phyloP scores from a whole-genome alignment of 1,139 yeast genomes.

The Torulaspora pretoriensis region DNA sequence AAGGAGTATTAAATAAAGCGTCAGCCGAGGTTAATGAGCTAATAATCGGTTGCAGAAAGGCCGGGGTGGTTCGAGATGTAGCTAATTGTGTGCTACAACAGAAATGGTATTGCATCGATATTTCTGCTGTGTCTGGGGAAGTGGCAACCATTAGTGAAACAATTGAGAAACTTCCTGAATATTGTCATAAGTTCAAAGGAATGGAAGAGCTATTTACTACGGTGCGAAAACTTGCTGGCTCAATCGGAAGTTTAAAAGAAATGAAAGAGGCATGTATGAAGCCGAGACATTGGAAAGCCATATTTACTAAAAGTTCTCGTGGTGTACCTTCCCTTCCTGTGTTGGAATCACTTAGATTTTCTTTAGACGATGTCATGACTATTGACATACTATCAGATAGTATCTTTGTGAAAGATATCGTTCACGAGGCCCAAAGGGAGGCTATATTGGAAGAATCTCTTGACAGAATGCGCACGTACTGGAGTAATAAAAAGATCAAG shows the following conservation, averaged over 20 bases:
- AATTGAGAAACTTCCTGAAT: conserved; percentile 53
- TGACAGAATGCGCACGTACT: conserved; percentile 43
- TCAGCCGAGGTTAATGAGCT: conserved; percentile 55
- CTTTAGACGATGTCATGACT: conserved; percentile 61
- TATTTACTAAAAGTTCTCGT: conserved; percentile 38
- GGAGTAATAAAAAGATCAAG: conserved; percentile 50
- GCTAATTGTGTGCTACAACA: conserved; percentile 41
- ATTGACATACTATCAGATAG: conserved; percentile 50
- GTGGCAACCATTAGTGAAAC: conserved; percentile 50
- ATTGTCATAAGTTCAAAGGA: conserved; percentile 61
- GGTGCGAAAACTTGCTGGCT: conserved; percentile 43
- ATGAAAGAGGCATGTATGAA: conserved; percentile 57
- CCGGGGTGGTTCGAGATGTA: conserved; percentile 53
- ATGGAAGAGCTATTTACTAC: conserved; percentile 44
- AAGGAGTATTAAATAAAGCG: conserved; percentile 37
- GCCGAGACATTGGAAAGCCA: conserved; percentile 65
- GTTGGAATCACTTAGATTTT: conserved; percentile 25
- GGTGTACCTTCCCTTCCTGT: not conserved
- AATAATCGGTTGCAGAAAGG: conserved; percentile 61
- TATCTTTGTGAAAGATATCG: conserved; percentile 44
- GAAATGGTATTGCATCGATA: conserved; percentile 50
- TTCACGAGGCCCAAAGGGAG: conserved; percentile 72
- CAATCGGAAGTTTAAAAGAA: conserved; percentile 44
- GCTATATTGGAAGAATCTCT: conserved; percentile 58
- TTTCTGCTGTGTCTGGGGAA: conserved; percentile 45